Evolutionary conservation across 495 filamentous ascomycete genomes (phyloP).

Genomic region (Penicillium dipodomyicola): DNA sequence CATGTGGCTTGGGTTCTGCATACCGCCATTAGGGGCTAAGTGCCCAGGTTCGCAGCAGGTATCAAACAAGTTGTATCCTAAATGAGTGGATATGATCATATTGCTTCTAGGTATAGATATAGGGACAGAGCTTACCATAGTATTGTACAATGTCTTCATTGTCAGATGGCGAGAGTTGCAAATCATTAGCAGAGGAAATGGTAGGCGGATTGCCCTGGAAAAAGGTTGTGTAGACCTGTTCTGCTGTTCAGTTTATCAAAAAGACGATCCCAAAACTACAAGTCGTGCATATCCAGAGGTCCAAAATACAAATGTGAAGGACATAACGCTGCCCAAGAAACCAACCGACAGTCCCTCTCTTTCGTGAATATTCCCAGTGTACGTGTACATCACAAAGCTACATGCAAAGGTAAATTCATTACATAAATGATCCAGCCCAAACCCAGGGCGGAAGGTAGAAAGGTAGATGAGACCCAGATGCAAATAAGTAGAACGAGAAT

Average conservation of each 20-base stretch:
- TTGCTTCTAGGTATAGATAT: background rate
- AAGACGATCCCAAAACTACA: background rate
- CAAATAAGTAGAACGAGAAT: background rate
- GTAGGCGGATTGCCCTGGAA: background rate
- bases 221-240: background rate
- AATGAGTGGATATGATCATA: background rate
- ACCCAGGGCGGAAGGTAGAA: background rate
- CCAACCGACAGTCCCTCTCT: constrained; percentile 2
- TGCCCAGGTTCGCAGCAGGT: background rate
- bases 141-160: background rate
- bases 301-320: background rate
- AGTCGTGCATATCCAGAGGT: background rate
- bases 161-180: background rate
- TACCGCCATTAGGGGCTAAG: background rate
- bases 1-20: background rate
- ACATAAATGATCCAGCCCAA: constrained; percentile 5
- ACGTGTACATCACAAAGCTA: constrained; percentile 6
- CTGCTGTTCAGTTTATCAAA: constrained; percentile 8
- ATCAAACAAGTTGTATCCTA: background rate
- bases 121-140: background rate
- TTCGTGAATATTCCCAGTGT: constrained; percentile 3
- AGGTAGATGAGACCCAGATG: background rate
- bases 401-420: constrained; percentile 6
- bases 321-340: background rate
- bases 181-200: background rate